Evolutionary conservation across 305 asterid genomes (phyloP), one percentile per base, ranked within the genome.

Genomic region (Fraxinus floribunda): DNA sequence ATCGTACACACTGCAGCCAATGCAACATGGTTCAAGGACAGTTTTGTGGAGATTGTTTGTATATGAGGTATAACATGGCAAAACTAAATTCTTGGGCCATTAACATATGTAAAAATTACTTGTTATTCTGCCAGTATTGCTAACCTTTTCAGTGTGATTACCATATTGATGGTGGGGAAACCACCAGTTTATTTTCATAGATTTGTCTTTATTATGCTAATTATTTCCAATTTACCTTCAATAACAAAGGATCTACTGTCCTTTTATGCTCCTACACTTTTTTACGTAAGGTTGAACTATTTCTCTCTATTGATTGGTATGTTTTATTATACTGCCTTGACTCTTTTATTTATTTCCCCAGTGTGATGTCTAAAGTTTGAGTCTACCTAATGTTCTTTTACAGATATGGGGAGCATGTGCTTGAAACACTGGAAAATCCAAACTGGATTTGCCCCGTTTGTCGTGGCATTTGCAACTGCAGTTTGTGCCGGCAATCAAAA

Each of bases 391-490:
- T 3, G 1, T 1, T 18, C 11, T 57, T 57, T 57, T 81, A 78
- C 90, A 96, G 98, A 82, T 96, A 94, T 62, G 99, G 98, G 83
- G 99, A 96, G 85, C 87, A 94, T 85, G 99, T 96, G 83, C 95
- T 94, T 4, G 99, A 96, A 87, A 95, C 94, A 78, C 91, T 90
- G 75, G 90, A 86, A 86, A 93, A 96, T 81, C 97, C 94, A 9
- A 57, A 93, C 79, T 96, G 99, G 99, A 87, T 89, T 85, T 96
- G 98, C 87, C 98, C 98, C 0, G 93, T 85, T 79, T 96, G 98
- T 85, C 99, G 99, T 36, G 98, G 94, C 83, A 93, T 96, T 81
- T 96, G 99, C 89, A 96, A 94, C 93, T 96, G 99, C 88, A 96
- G 99, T 87, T 89, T 94, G 84, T 94, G 99, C 90, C 84, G 99